Evolutionary conservation across 208 protist genomes (phyloP).

Genomic region (Wallacemonas collosoma): DNA sequence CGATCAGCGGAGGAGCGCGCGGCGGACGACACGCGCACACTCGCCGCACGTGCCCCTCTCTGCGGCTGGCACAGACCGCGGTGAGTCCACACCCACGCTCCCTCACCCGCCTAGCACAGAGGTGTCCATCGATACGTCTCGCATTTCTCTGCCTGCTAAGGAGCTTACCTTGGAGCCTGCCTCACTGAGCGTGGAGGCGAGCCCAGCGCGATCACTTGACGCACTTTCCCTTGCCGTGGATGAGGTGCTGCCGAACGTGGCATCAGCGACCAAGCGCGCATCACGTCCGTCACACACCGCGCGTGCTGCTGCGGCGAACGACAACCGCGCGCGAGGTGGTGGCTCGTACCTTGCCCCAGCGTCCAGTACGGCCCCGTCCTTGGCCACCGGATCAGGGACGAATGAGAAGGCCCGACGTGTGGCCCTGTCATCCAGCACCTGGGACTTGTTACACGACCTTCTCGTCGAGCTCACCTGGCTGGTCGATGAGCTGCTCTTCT

Average conservation of each 20-base stretch:
- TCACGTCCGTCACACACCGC: not conserved
- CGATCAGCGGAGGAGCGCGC: not conserved
- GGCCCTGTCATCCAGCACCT: not conserved
- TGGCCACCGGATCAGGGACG: not conserved
- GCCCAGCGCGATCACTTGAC: not conserved
- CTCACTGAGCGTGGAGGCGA: not conserved
- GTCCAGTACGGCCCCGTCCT: not conserved
- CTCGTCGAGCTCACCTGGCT: conserved; percentile 84
- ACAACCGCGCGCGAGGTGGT: not conserved
- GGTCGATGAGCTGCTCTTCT: conserved; percentile 82
- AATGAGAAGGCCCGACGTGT: not conserved
- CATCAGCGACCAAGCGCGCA: not conserved
- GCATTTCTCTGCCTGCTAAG: not conserved
- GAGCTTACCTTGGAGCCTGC: conserved; percentile 4
- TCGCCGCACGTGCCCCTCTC: not conserved
- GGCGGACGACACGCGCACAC: not conserved
- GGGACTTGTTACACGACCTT: conserved; percentile 42
- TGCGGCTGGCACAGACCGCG: not conserved
- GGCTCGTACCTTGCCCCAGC: not conserved
- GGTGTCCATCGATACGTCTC: conserved; percentile 8
- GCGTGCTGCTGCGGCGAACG: not conserved
- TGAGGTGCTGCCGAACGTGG: not conserved
- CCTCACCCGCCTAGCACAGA: not conserved
- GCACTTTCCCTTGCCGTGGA: not conserved
- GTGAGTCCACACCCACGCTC: not conserved